Base-by-base conservation (phyloP, 1,284 basidiomycete genomes). In the Ganoderma boninense region DNA sequence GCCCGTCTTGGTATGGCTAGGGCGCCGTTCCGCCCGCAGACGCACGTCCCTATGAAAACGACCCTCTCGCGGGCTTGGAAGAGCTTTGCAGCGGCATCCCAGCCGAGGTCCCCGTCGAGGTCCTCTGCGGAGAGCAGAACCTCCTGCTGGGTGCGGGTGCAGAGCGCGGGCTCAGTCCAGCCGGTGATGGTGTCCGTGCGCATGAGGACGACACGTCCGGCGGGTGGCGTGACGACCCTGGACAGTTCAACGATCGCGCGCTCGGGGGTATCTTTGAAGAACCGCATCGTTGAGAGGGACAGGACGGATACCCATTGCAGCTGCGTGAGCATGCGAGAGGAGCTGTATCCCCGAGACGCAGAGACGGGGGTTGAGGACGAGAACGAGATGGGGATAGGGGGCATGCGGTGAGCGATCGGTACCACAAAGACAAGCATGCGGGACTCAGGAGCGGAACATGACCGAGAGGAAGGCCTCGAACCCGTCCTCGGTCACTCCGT, bases 81-180 rank as follows among this genome's bases (percentile, higher is more conserved):
- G 23, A 74, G 69, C 68, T 67, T 68, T 29, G 73, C 69, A 7
- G 59, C 69, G n/a, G 49, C 66, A 20, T 43, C 64, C 73, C 71
- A 72, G 2, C 71, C 73, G 26, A 74, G 68, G 32, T 44, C 38
- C 60, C n/a, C n/a, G n/a, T 69, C 56, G 29, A 74, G 64, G 7
- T 74, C 73, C 40, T 46, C 32, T n/a, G 66, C 54, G 52, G 43
- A 43, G 40, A 74, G 57, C 60, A 40, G 60, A 26, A 52, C 5
- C 52, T 74, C 71, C 49, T 69, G 68, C 62, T 65, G 69, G 8
- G 60, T 67, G 64, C 72, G 73, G 5, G 68, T 43, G 26, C 44
- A 14, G 23, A 74, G 62, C 54, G 71, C 73, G 62, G 73, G 69
- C 69, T 72, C 69, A 59, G 64, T 57, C 71, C 73, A 74, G 52